These are phyloP conservation scores for Lepiota brunneoincarnata DNA, from an alignment of 768 basidiomycete species.

Conservation along the genomic window DNA sequence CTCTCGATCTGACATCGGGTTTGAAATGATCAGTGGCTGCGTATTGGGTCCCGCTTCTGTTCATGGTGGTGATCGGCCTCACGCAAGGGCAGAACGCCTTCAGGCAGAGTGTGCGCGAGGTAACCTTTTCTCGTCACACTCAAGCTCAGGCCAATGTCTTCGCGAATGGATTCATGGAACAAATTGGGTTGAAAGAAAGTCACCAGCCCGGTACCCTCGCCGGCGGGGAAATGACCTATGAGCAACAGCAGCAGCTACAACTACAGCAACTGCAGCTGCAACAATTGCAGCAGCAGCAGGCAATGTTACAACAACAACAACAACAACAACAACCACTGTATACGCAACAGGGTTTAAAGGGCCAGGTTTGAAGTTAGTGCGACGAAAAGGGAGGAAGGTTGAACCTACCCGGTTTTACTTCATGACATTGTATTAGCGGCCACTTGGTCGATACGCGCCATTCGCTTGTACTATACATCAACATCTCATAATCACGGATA, in stretches of 20 bases:
- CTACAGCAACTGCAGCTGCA: constrained; percentile 3
- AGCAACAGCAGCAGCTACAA: neutral
- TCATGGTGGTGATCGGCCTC: neutral
- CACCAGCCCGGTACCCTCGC: too few relatives aligned
- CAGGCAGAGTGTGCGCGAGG: neutral
- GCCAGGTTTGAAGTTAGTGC: neutral
- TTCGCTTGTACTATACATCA: too few relatives aligned
- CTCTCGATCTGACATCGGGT: neutral
- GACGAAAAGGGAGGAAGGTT: too few relatives aligned
- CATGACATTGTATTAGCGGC: too few relatives aligned
- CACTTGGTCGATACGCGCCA: too few relatives aligned
- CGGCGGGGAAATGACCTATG: neutral
- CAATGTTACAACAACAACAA: neutral
- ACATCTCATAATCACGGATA: too few relatives aligned
- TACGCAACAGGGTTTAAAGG: neutral
- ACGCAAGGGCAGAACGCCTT: constrained; percentile 1
- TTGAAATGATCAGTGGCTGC: neutral
- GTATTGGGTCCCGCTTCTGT: neutral
- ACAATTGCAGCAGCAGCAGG: neutral
- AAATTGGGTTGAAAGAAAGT: neutral
- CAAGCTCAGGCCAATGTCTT: neutral
- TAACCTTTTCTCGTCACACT: neutral
- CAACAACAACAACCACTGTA: too few relatives aligned
- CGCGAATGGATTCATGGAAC: neutral
- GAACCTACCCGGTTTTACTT: too few relatives aligned